A percentile compares a stretch with the other conserved stretches of the same genome.
phyloP scores from a whole-genome alignment of 1,139 yeast species.

The Meyerozyma elateridarum region DNA sequence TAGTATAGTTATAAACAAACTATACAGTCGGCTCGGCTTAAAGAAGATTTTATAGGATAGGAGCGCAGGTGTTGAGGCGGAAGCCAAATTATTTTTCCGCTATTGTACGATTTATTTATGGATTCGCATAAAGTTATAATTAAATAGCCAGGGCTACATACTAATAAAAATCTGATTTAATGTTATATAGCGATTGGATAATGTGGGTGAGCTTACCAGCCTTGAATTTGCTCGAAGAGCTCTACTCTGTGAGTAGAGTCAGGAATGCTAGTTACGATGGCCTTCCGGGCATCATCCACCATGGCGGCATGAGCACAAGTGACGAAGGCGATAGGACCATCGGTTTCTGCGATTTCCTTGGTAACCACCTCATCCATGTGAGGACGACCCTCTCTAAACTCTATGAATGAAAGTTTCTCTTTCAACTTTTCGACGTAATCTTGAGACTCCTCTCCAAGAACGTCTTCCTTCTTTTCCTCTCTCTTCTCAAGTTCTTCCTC shows the following conservation, averaged over 20 bases:
- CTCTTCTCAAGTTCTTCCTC: conserved; percentile 3
- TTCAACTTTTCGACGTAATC: conserved; percentile 9
- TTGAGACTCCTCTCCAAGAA: neutral
- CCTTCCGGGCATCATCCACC: conserved; percentile 35
- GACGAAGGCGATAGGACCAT: conserved; percentile 33
- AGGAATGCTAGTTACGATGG: conserved; percentile 26
- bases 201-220: conserved; percentile 22
- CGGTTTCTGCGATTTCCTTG: conserved; percentile 27
- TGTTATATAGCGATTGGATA: neutral
- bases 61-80: too few relatives aligned
- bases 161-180: too few relatives aligned
- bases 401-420: conserved; percentile 28
- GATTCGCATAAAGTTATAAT: too few relatives aligned
- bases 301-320: conserved; percentile 40
- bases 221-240: conserved; percentile 37
- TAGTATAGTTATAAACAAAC: too few relatives aligned
- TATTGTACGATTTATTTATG: too few relatives aligned
- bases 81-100: too few relatives aligned
- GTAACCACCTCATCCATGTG: conserved; percentile 31
- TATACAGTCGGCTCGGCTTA: too few relatives aligned
- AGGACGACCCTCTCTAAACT: conserved; percentile 46
- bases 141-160: too few relatives aligned
- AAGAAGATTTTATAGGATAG: too few relatives aligned
- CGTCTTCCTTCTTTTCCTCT: conserved; percentile 3
- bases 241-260: conserved; percentile 31